Evolutionary conservation across 257 asterid species (phyloP).

Genomic region (Voacanga thouarsii): DNA sequence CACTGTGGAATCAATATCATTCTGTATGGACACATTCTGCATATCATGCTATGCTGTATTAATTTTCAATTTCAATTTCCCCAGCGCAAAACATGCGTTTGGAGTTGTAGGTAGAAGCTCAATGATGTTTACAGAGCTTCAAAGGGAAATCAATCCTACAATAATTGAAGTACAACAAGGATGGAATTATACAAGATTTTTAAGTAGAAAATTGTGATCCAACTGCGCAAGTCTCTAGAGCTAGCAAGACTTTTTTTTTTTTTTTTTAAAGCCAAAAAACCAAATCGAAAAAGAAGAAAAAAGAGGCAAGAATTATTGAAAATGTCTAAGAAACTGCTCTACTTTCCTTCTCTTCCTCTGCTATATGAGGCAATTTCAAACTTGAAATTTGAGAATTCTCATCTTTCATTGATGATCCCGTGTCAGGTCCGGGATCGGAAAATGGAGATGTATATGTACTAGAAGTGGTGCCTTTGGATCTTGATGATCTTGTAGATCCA

Average conservation of each 20-base stretch:
- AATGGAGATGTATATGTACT: slow-evolving; percentile 13
- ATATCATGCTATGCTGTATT: background rate
- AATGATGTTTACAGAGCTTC: slow-evolving; percentile 1
- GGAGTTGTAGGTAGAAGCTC: background rate
- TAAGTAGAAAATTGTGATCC: slow-evolving; percentile 4
- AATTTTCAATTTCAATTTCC: background rate
- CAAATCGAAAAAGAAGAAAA: background rate
- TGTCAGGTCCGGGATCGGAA: slow-evolving; percentile 21
- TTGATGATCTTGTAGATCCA: slow-evolving; percentile 22
- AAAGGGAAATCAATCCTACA: slow-evolving; percentile 3
- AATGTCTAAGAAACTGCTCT: slow-evolving; percentile 21
- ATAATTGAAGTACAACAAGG: slow-evolving; percentile 12
- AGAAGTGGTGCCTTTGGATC: slow-evolving; percentile 26
- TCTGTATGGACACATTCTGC: background rate
- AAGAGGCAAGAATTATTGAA: background rate
- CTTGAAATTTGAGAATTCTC: slow-evolving; percentile 17
- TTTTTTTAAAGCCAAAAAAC: background rate
- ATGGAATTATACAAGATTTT: slow-evolving; percentile 17
- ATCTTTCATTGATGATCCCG: slow-evolving; percentile 17
- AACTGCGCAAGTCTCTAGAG: slow-evolving; percentile 19
- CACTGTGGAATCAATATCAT: background rate
- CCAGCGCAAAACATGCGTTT: background rate
- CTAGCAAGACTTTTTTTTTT: slow-evolving; percentile 10
- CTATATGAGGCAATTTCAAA: slow-evolving; percentile 20
- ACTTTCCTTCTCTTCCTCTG: slow-evolving; percentile 32